Conservation (phyloP, 345 rosid genomes). For the Angophora floribunda region DNA sequence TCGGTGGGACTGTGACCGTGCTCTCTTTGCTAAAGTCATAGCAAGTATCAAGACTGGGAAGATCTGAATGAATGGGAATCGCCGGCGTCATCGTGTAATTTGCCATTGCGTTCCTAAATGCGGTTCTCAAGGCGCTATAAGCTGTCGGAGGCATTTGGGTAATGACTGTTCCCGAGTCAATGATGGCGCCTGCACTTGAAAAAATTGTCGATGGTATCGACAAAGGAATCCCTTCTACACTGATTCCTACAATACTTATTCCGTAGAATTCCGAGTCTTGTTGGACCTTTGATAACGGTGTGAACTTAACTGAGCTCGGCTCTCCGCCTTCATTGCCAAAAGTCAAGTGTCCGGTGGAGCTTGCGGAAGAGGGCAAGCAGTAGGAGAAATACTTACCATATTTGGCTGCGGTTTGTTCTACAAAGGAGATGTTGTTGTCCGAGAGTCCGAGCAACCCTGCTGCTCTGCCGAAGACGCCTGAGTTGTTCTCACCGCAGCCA, state of each 20-base stretch:
- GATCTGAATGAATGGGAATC: neutral
- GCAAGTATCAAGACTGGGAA: constrained; percentile 7
- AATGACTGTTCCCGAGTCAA: constrained; percentile 21
- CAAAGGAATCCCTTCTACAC: constrained; percentile 1
- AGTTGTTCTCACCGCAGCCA: constrained; percentile 16
- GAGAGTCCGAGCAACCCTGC: constrained; percentile 2
- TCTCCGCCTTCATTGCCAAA: neutral
- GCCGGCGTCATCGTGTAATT: constrained; percentile 1
- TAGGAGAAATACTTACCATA: constrained; percentile 11
- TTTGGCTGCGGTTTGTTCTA: constrained; percentile 3
- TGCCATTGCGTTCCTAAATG: constrained; percentile 2
- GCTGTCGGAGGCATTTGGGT: constrained; percentile 16
- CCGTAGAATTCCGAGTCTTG: constrained; percentile 4
- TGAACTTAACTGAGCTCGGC: neutral
- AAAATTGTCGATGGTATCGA: neutral
- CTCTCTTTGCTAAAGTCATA: constrained; percentile 4
- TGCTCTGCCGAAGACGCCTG: neutral
- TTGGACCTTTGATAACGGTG: constrained; percentile 1
- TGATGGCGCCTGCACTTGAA: neutral
- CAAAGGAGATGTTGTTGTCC: neutral
- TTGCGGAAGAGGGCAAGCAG: constrained; percentile 14
- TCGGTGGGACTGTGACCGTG: neutral
- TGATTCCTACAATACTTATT: constrained; percentile 3
- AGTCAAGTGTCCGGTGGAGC: constrained; percentile 11
- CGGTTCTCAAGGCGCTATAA: neutral